Evolutionary conservation across 495 filamentous ascomycete genomes (phyloP).

Genomic region (Hypomontagnella monticulosa): DNA sequence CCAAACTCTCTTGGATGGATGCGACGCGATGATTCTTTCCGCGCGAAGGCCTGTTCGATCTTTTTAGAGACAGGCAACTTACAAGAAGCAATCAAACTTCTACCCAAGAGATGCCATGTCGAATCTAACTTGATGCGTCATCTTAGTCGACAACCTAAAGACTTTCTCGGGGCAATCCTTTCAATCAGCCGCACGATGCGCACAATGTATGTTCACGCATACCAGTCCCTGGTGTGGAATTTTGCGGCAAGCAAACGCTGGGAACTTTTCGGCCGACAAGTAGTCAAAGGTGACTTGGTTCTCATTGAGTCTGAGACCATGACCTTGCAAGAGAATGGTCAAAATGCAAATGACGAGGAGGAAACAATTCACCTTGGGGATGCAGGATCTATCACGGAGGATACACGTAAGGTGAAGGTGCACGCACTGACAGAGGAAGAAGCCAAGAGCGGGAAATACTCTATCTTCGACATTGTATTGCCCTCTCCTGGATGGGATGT

Average conservation of each 20-base stretch:
- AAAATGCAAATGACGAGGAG: conserved; percentile 34
- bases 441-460: conserved; percentile 78
- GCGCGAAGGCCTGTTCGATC: conserved; percentile 76
- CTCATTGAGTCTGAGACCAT: conserved; percentile 58
- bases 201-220: conserved; percentile 96
- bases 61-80: conserved; percentile 70
- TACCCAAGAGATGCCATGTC: conserved; percentile 85
- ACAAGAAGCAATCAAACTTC: conserved; percentile 65
- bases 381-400: conserved; percentile 69
- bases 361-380: conserved; percentile 67
- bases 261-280: conserved; percentile 71
- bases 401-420: conserved; percentile 76
- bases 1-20: conserved; percentile 25
- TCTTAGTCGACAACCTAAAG: conserved; percentile 62
- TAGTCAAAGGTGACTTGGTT: conserved; percentile 89
- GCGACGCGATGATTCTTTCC: conserved; percentile 72
- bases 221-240: conserved; percentile 96
- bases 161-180: conserved; percentile 82
- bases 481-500: conserved; percentile 94
- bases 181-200: conserved; percentile 79
- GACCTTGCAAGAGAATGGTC: conserved; percentile 25
- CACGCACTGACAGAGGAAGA: conserved; percentile 79
- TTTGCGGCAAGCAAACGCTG: conserved; percentile 79
- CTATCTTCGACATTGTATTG: conserved; percentile 90
- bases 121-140: conserved; percentile 81